Evolutionary conservation across 1,284 basidiomycete species (phyloP).

Genomic region (Chalciporus sp.): DNA sequence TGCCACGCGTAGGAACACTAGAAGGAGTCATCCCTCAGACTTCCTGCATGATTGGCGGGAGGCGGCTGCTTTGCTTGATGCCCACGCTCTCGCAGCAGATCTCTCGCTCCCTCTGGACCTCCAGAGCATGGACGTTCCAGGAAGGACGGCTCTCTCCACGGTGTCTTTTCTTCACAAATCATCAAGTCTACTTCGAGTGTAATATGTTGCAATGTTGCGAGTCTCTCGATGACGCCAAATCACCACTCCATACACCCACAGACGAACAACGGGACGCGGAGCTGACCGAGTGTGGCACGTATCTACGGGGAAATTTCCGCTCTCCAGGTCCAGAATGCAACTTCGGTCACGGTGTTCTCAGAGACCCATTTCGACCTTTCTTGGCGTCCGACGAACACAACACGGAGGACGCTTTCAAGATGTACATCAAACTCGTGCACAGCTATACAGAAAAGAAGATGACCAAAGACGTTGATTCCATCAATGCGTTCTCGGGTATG

Average conservation of each 20-base stretch:
- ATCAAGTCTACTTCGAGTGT: constrained; percentile 26
- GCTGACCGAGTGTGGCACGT: background rate
- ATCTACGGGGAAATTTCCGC: background rate
- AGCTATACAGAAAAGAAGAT: constrained; percentile 10
- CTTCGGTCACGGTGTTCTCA: constrained; percentile 10
- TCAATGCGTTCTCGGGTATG: constrained; percentile 17
- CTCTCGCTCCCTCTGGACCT: constrained; percentile 8
- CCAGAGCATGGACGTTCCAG: constrained; percentile 22
- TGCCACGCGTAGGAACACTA: constrained; percentile 15
- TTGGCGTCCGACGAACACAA: background rate
- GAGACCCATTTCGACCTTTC: constrained; percentile 15
- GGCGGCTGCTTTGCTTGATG: constrained; percentile 11
- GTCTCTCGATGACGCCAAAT: constrained; percentile 15
- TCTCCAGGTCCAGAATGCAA: background rate
- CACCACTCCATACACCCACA: constrained; percentile 10
- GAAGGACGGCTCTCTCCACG: constrained; percentile 21
- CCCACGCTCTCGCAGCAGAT: constrained; percentile 10
- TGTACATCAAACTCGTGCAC: constrained; percentile 1
- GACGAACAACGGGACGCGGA: background rate
- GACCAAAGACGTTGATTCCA: constrained; percentile 13
- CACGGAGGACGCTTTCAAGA: background rate
- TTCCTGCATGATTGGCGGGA: constrained; percentile 1
- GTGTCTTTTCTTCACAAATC: constrained; percentile 23
- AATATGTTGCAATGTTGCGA: constrained; percentile 17
- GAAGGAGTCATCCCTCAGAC: constrained; percentile 8